Evolutionary conservation across 2,329 filamentous ascomycete genomes (phyloP), one percentile per base, ranked within the genome.

Genomic region (Taxawa tesnikishii): DNA sequence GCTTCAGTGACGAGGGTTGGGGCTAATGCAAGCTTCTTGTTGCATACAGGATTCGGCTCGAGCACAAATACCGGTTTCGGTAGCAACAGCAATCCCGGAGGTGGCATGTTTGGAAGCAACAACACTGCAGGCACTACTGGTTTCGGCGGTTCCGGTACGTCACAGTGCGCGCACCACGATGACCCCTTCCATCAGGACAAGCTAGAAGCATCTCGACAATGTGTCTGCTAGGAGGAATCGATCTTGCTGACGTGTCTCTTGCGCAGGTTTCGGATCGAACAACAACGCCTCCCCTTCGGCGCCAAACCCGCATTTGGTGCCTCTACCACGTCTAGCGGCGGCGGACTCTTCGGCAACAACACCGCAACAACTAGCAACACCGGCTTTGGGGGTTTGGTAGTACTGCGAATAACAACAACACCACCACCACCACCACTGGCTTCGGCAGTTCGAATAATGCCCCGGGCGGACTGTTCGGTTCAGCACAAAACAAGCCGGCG

Each of bases 401-500:
- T n/a, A n/a, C n/a, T n/a, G n/a, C n/a, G n/a, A n/a, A n/a, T n/a
- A 33, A 31, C 15, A 41, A 34, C 25, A 41, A 36, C 12, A 35
- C 29, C 8, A 29, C 26, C 18, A 41, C 32, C 14, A 39, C 43
- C 11, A 28, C 37, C 12, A 42, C 36, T 27, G 41, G 42, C 15
- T 47, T 48, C 25, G 45, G 45, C 26, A 32, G 36, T 14, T 36
- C 40, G 9, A 35, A 36, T 3, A 44, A 42, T 16, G 44, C 38
- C 19, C 45, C 38, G 27, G 43, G 43, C 30, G 40, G 45, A n/a
- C 36, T 49, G 8, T 52, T 52, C 19, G 48, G 49, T 30, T 40
- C 31, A 41, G 31, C 28, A 29, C 40, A 27, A 40, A 43, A 46
- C 21, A 65, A 75, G 49, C 64, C 72, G 25, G 59, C 68, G 8